Conservation (phyloP, 345 rosid genomes). For the Erucastrum elatum region DNA sequence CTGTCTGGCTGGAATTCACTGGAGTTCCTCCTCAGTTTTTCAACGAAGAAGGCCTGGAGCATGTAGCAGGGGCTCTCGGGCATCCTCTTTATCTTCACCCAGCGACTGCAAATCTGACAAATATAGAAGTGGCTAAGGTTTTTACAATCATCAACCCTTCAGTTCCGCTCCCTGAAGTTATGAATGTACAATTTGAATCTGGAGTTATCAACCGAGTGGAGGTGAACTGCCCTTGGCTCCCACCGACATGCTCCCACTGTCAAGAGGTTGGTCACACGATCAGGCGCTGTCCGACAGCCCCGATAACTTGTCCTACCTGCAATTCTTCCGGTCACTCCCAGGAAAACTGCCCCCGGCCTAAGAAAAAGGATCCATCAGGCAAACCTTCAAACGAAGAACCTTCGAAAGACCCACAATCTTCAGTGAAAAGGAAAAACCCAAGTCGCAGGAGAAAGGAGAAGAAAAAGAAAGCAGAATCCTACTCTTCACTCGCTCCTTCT, state of each 20-base stretch:
- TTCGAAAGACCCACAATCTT: no score
- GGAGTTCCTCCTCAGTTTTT: neutral
- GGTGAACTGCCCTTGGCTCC: neutral
- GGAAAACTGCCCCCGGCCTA: neutral
- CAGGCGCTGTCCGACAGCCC: neutral
- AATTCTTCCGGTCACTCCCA: neutral
- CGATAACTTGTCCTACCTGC: neutral
- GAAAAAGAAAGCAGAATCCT: no score
- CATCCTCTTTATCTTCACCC: neutral
- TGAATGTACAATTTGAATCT: neutral
- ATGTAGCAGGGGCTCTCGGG: neutral
- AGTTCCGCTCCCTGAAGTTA: neutral
- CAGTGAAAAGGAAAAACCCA: neutral
- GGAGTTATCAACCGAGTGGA: neutral
- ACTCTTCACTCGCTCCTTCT: no score
- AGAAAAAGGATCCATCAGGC: neutral
- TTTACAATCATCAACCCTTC: neutral
- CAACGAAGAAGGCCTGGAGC: neutral
- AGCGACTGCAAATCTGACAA: neutral
- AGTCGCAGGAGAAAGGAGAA: neutral
- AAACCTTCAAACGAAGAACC: no score
- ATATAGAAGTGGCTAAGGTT: neutral
- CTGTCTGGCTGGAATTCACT: neutral
- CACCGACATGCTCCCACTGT: neutral
- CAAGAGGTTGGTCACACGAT: neutral